Percentiles rank a stretch among this genome's conserved stretches.
Conservation (phyloP, 2,329 filamentous ascomycete genomes). For the Colletotrichum navitas region DNA sequence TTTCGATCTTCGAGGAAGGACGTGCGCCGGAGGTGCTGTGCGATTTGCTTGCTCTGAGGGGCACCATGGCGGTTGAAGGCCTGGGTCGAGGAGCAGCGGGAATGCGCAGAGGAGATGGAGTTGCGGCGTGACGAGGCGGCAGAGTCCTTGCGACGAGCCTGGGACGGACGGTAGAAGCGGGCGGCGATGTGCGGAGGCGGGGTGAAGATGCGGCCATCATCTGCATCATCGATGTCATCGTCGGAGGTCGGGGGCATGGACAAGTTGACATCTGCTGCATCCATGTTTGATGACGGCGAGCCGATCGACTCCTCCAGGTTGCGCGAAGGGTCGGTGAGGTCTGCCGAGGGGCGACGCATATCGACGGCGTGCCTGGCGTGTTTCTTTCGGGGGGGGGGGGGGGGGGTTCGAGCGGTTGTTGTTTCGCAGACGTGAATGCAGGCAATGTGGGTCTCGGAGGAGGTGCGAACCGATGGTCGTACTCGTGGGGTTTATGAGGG, state of each 20-base stretch:
- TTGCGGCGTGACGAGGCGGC: constrained; percentile 84
- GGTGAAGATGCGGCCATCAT: constrained; percentile 59
- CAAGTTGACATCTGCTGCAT: constrained; percentile 52
- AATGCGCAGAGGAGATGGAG: constrained; percentile 82
- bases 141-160: constrained; percentile 78
- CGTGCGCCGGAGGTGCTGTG: constrained; percentile 82
- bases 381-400: not conserved
- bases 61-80: constrained; percentile 64
- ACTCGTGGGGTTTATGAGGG: not conserved
- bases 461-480: not conserved
- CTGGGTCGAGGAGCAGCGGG: constrained; percentile 72
- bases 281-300: constrained; percentile 47
- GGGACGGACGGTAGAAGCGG: constrained; percentile 78
- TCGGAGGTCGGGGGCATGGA: constrained; percentile 53
- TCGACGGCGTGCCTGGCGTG: constrained; percentile 43
- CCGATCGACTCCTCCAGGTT: constrained; percentile 54
- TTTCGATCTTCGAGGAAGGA: constrained; percentile 86
- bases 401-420: constrained; percentile 23
- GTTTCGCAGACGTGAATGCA: constrained; percentile 15
- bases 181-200: constrained; percentile 83
- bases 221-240: constrained; percentile 52
- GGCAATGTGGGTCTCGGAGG: not conserved
- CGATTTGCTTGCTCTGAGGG: constrained; percentile 82
- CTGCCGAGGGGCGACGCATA: constrained; percentile 59
- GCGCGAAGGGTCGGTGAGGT: constrained; percentile 58